Base-by-base conservation (phyloP, 129 eudicot species). In the Pulicaria dysenterica region DNA sequence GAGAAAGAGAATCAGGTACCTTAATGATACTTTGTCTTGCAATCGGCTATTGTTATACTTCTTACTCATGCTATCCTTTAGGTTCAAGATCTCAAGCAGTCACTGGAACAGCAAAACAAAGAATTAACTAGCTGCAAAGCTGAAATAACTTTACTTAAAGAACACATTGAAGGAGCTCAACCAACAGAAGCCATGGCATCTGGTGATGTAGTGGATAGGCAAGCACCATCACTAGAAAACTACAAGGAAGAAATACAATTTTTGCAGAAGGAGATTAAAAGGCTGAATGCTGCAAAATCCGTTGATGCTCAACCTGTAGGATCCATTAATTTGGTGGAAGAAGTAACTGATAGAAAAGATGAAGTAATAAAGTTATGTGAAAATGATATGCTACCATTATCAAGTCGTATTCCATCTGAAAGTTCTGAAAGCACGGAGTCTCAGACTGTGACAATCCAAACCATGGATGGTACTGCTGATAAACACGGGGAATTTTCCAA, bases 121-220 rank as follows among this genome's bases (percentile, higher is more conserved):
- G 95, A 90, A 80, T 75, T 94, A 63, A 88, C 87, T 84, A 90
- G 75, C 48, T 94, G 88, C 83, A 87, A 96, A 73, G 77, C 93
- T 69, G 98, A 94, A 82, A 86, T 90, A 81, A 86, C 88, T 68
- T 86, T 96, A 69, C 92, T 94, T 43, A 85, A 90, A 81, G 82
- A 80, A 85, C 88, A 80, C 79, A 81, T 86, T 45, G 95, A 92
- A 81, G 91, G 87, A 58, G 82, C 84, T 72, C 86, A 51, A 73
- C 73, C 86, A 56, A 81, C 84, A 49, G 76, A 71, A 40, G 50
- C 5, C 59, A 36, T 44, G 57, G 15, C 78, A 78, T 61, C 77
- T 59, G 67, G 72, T 74, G 83, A 75, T 41, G 73, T 65, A 69
- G 84, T 68, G 39, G 74, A 71, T 40, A 77, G 67, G 40, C 84